phyloP scores from a whole-genome alignment of 805 yeast species.

The Scheffersomyces amazonensis region DNA sequence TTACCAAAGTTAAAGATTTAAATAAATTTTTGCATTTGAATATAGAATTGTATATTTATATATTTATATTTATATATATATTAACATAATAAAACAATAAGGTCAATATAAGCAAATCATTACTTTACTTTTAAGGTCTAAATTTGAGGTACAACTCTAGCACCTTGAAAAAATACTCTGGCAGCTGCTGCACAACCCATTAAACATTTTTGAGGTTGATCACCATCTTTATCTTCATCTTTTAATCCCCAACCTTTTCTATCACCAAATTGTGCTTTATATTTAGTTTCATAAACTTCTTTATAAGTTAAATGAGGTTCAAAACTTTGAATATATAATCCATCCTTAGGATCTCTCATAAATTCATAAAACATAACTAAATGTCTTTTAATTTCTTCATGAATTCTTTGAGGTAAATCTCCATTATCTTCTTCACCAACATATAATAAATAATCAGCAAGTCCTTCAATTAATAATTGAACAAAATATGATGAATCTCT shows the following conservation, averaged over 20 bases:
- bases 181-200: conserved; percentile 70
- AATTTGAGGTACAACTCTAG: conserved; percentile 44
- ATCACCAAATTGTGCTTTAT: conserved; percentile 54
- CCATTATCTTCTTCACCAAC: conserved; percentile 41
- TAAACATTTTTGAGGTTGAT: conserved; percentile 48
- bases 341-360: conserved; percentile 55
- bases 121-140: neutral
- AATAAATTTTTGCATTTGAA: neutral
- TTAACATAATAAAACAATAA: neutral
- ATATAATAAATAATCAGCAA: conserved; percentile 59
- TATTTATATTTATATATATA: neutral
- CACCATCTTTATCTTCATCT: conserved; percentile 49
- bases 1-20: conserved; percentile 52
- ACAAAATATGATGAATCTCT: conserved; percentile 62
- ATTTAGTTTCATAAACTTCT: conserved; percentile 46
- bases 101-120: neutral
- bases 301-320: conserved; percentile 54
- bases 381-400: conserved; percentile 50
- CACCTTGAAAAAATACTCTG: conserved; percentile 65
- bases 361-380: conserved; percentile 56
- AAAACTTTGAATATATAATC: conserved; percentile 57
- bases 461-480: conserved; percentile 63
- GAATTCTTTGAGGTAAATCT: conserved; percentile 32
- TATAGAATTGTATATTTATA: neutral
- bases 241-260: conserved; percentile 48